These are phyloP conservation scores for Magnaporthiopsis poae DNA, from an alignment of 2,329 filamentous ascomycete species.

Conservation along the genomic window DNA sequence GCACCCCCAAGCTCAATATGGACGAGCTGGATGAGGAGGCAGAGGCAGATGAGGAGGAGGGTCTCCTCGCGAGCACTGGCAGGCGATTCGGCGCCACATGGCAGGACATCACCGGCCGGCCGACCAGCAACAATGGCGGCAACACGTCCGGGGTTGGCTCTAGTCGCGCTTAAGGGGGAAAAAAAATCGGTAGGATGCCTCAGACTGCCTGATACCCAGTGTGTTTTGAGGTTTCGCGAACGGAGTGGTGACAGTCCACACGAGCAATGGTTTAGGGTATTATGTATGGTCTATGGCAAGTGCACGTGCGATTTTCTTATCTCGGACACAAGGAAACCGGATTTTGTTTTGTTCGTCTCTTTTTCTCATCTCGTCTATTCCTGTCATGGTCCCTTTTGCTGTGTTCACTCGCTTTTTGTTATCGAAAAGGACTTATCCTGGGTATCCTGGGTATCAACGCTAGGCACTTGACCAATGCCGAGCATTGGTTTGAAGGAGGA, in stretches of 20 bases:
- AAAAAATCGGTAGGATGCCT: not conserved
- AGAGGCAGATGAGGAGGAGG: conserved; percentile 87
- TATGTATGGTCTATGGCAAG: not conserved
- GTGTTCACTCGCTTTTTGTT: not conserved
- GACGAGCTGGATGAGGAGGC: conserved; percentile 77
- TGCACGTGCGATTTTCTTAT: not conserved
- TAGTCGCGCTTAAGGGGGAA: not conserved
- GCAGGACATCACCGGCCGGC: conserved; percentile 68
- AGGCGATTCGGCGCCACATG: conserved; percentile 76
- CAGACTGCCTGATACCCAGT: not conserved
- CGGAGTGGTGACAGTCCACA: not conserved
- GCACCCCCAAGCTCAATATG: conserved; percentile 66
- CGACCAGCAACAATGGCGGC: not conserved
- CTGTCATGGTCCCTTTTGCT: not conserved
- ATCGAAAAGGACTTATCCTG: not conserved
- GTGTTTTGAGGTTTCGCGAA: not conserved
- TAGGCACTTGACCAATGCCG: not conserved
- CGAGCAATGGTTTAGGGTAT: not conserved
- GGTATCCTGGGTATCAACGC: not conserved
- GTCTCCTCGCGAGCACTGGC: conserved; percentile 73
- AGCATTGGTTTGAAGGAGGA: not conserved
- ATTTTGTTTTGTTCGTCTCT: not conserved
- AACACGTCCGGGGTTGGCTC: not conserved
- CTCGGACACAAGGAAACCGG: not conserved
- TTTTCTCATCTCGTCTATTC: not conserved